These are phyloP conservation scores for Eucalyptus guilfoylei DNA, from an alignment of 345 rosid genomes.

Conservation along the genomic window DNA sequence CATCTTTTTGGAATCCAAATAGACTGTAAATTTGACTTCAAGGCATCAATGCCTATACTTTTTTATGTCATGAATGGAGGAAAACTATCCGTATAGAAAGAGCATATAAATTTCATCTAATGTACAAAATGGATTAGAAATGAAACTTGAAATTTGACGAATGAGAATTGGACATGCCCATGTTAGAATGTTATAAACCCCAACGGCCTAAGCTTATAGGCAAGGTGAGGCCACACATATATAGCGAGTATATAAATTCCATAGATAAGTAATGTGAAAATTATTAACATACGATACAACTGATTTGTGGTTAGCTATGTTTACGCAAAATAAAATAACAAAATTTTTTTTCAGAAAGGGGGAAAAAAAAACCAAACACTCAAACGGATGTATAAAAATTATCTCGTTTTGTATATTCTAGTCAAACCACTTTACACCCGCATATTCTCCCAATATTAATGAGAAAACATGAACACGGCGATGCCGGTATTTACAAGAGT, in stretches of 20 bases:
- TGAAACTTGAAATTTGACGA: not conserved
- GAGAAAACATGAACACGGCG: not conserved
- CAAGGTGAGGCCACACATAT: not conserved
- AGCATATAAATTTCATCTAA: not conserved
- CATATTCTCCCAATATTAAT: not conserved
- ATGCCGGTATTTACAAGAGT: not conserved
- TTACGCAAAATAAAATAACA: not conserved
- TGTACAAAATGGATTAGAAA: not conserved
- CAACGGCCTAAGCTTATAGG: not conserved
- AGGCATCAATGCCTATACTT: not conserved
- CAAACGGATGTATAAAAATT: not conserved
- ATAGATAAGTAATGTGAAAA: not conserved
- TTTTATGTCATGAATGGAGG: not conserved
- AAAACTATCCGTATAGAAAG: not conserved
- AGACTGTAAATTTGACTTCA: not conserved
- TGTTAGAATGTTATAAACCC: not conserved
- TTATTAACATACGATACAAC: not conserved
- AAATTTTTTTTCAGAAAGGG: not conserved
- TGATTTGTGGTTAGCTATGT: not conserved
- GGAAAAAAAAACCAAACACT: not conserved
- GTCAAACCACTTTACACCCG: not conserved
- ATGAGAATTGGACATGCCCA: rapidly evolving
- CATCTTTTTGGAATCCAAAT: not conserved
- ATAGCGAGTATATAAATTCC: rapidly evolving
- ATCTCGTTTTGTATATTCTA: not conserved